Percentiles rank a stretch among this genome's conserved stretches.
Conservation (phyloP, 345 rosid genomes). For the Barbarea vulgaris region DNA sequence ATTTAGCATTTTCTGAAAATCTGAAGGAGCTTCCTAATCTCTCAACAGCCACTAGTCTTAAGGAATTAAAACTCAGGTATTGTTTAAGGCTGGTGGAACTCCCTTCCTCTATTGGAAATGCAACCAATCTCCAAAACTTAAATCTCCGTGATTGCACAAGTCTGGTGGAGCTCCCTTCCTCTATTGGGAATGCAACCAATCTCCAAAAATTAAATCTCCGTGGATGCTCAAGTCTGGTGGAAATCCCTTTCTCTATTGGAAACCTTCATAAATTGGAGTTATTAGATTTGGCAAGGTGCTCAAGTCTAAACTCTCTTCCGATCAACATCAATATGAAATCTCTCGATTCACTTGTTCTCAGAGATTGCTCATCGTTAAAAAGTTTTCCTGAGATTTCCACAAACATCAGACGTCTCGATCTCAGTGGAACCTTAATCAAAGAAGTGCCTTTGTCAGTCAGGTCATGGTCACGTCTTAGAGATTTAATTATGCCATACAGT, state of each 20-base stretch:
- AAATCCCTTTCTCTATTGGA: neutral
- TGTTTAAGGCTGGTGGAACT: neutral
- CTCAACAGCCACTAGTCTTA: neutral
- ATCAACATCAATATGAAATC: neutral
- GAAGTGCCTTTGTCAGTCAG: neutral
- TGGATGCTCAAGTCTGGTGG: too few species aligned
- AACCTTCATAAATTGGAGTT: neutral
- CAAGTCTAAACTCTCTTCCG: neutral
- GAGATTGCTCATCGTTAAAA: neutral
- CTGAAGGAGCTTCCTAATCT: neutral
- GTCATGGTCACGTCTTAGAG: neutral
- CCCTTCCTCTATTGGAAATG: neutral
- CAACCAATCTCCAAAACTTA: neutral
- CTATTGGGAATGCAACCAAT: neutral
- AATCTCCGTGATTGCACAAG: neutral
- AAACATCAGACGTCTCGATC: neutral
- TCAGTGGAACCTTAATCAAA: neutral
- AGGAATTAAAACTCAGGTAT: neutral
- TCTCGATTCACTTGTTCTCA: neutral
- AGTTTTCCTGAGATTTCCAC: neutral
- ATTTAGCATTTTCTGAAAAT: too few species aligned
- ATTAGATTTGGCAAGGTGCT: neutral
- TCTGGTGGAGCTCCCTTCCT: neutral
- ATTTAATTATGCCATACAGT: neutral
- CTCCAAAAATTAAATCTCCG: neutral